phyloP scores from a whole-genome alignment of 2,329 filamentous ascomycete species.

The Grosmannia serpens region DNA sequence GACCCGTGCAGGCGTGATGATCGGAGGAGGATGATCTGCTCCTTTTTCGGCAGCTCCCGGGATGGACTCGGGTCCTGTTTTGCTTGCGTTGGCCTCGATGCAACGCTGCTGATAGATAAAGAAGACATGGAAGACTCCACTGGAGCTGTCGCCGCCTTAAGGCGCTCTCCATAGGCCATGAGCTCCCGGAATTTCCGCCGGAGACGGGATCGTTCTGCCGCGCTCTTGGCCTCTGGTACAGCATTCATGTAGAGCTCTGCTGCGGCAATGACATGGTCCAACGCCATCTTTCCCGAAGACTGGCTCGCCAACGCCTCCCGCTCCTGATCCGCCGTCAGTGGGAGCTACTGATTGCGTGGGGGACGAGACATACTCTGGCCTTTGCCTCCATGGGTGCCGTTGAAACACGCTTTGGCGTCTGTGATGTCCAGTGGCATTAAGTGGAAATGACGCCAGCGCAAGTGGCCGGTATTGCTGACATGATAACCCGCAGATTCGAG shows the following conservation, averaged over 20 bases:
- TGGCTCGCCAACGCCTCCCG: conserved; percentile 10
- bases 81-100: no score
- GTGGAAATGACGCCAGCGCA: background rate
- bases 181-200: conserved; percentile 58
- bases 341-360: background rate
- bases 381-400: background rate
- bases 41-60: conserved; percentile 52
- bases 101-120: background rate
- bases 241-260: conserved; percentile 76
- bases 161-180: conserved; percentile 59
- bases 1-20: conserved; percentile 73
- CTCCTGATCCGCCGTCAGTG: background rate
- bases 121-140: conserved; percentile 1
- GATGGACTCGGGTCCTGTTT: conserved; percentile 5
- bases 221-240: conserved; percentile 45
- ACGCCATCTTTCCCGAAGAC: conserved; percentile 39
- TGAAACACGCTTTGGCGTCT: background rate
- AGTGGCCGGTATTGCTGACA: background rate
- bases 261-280: conserved; percentile 64
- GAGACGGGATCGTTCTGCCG: conserved; percentile 55
- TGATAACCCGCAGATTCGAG: background rate
- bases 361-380: background rate
- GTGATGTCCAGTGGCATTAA: background rate
- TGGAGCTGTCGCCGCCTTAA: conserved; percentile 40
- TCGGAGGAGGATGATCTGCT: conserved; percentile 66